A percentile compares a stretch with the other conserved stretches of the same genome.
Conservation (phyloP, 495 filamentous ascomycete genomes). For the Filosporella fistucella region DNA sequence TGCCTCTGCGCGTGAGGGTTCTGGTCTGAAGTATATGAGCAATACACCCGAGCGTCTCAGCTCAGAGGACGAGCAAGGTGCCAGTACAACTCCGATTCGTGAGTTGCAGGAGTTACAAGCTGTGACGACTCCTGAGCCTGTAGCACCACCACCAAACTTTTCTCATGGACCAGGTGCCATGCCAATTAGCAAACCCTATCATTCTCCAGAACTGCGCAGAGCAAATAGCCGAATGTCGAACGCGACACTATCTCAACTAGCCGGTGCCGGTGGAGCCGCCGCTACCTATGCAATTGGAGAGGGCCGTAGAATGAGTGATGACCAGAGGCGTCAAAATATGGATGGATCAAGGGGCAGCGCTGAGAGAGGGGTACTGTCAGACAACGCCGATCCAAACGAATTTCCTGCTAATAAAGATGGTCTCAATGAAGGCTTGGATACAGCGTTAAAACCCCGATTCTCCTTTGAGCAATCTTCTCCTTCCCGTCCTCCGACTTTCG, state of each 20-base stretch:
- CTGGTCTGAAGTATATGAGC: conserved; percentile 9
- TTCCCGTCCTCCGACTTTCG: conserved; percentile 3
- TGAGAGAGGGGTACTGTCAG: conserved; percentile 41
- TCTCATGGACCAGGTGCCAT: conserved; percentile 61
- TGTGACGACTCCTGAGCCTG: conserved; percentile 63
- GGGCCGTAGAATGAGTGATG: conserved; percentile 27
- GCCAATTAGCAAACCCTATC: conserved; percentile 62
- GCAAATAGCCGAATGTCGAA: conserved; percentile 78
- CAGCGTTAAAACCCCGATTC: conserved; percentile 11
- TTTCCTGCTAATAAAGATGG: conserved; percentile 45
- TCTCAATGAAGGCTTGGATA: conserved; percentile 42
- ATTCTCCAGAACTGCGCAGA: conserved; percentile 68
- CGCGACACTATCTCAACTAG: conserved; percentile 73
- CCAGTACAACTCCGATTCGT: conserved; percentile 27
- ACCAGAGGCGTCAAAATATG: conserved; percentile 23
- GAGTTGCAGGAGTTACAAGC: conserved; percentile 49
- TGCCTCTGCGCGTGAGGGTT: conserved; percentile 5
- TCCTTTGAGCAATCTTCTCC: conserved; percentile 23
- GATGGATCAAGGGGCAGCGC: conserved; percentile 25
- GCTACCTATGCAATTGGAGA: conserved; percentile 28
- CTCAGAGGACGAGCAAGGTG: conserved; percentile 50
- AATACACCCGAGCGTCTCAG: conserved; percentile 50
- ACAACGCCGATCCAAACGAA: conserved; percentile 35
- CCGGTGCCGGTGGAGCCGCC: conserved; percentile 52
- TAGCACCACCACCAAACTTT: conserved; percentile 72